Percentiles rank a stretch among this genome's conserved stretches.
Evolutionary conservation across 768 basidiomycete species (phyloP).

Genomic region (Pseudohyphozyma bogoriensis): DNA sequence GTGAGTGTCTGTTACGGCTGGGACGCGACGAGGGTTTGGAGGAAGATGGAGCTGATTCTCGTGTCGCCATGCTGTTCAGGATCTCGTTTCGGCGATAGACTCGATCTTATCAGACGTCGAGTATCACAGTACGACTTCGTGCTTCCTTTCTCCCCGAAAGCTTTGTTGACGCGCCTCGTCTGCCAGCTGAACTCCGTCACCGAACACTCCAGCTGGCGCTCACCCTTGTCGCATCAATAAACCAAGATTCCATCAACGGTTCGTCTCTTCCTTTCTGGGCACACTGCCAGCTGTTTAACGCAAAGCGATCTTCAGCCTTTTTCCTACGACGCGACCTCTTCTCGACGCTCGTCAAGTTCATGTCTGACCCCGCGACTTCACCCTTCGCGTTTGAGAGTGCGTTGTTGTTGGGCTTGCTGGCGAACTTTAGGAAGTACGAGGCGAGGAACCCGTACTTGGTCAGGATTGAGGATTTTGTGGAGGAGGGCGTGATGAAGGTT

Average conservation of each 20-base stretch:
- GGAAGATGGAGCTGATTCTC: not conserved
- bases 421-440: slow-evolving; percentile 28
- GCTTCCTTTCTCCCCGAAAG: not conserved
- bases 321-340: slow-evolving; percentile 34
- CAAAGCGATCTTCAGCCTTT: slow-evolving; percentile 10
- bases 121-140: not conserved
- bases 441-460: slow-evolving; percentile 27
- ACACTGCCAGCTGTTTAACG: no score
- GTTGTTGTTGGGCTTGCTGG: slow-evolving; percentile 27
- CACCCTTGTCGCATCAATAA: slow-evolving; percentile 18
- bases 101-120: slow-evolving; percentile 12
- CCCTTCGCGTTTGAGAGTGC: slow-evolving; percentile 21
- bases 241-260: slow-evolving; percentile 14
- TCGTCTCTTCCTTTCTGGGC: not conserved
- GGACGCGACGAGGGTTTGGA: no score
- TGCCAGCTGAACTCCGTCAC: slow-evolving; percentile 15
- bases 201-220: slow-evolving; percentile 24
- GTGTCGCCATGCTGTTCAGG: slow-evolving; percentile 1
- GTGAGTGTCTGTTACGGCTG: not conserved
- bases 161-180: not conserved
- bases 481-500: slow-evolving; percentile 27
- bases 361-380: slow-evolving; percentile 7
- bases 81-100: slow-evolving; percentile 29
- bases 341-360: slow-evolving; percentile 26
- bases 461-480: slow-evolving; percentile 33